A percentile compares a stretch with the other conserved stretches of the same genome.
These are phyloP conservation scores for Aspergillus chevalieri DNA, from an alignment of 2,329 filamentous ascomycete genomes.

Conservation along the genomic window DNA sequence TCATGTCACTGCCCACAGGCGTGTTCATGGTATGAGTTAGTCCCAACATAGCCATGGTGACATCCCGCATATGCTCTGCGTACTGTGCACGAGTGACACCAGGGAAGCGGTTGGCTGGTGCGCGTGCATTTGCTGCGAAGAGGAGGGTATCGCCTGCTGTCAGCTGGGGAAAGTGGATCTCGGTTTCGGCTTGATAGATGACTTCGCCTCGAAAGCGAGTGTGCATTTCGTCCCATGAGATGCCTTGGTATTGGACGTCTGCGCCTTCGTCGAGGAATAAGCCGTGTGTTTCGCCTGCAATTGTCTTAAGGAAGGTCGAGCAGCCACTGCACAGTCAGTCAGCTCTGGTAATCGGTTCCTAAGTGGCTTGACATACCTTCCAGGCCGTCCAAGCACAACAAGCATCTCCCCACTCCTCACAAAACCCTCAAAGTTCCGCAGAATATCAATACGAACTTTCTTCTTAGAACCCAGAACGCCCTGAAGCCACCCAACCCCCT, in stretches of 20 bases:
- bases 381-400: slow-evolving; percentile 47
- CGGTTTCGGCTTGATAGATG: slow-evolving; percentile 78
- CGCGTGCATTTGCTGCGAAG: slow-evolving; percentile 63
- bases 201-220: slow-evolving; percentile 72
- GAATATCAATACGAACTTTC: slow-evolving; percentile 49
- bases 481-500: slow-evolving; percentile 24
- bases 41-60: slow-evolving; percentile 50
- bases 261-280: slow-evolving; percentile 65
- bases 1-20: slow-evolving; percentile 47
- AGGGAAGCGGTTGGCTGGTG: slow-evolving; percentile 35
- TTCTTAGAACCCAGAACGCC: slow-evolving; percentile 25
- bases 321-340: slow-evolving; percentile 44
- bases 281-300: slow-evolving; percentile 76
- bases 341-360: neutral
- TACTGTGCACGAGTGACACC: slow-evolving; percentile 41
- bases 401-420: slow-evolving; percentile 52
- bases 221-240: slow-evolving; percentile 65
- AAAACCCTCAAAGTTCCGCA: slow-evolving; percentile 58
- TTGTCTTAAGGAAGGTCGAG: slow-evolving; percentile 77
- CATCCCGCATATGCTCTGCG: slow-evolving; percentile 42
- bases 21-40: slow-evolving; percentile 48
- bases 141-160: slow-evolving; percentile 71
- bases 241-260: slow-evolving; percentile 71
- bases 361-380: slow-evolving; percentile 24
- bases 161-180: slow-evolving; percentile 72